Base-by-base conservation (phyloP, 257 asterid species). In the Rauvolfia tetraphylla region DNA sequence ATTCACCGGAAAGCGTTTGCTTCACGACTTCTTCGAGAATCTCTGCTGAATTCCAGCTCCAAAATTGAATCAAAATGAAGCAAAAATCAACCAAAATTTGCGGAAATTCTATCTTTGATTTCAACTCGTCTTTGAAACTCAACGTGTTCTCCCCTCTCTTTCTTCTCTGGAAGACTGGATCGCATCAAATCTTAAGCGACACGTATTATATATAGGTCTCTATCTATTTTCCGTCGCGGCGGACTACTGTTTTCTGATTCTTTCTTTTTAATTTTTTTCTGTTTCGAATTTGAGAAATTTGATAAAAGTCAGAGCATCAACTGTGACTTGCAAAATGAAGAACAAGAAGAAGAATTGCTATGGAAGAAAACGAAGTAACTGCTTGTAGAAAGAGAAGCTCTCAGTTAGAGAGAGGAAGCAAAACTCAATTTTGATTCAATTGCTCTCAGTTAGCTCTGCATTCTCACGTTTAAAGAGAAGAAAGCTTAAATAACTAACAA, bases 21-120 rank as follows among this genome's bases (percentile, higher is more conserved):
- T 54, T 34, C 0, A 29, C 57, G 17, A 18, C 23, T 71, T 17
- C 20, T 25, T 39, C 23, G 12, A 68, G 42, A 62, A 70, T 48
- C 59, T 51, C 59, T 44, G 62, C 36, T 71, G 44, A 29, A 46
- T 71, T 46, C 36, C 54, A 48, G 75, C 75, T 71, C 44, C 39
- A 27, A 71, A 51, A 29, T 71, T 71, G 42, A 48, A 71, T 27
- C 13, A 27, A 36, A 48, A 48, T n/a, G 22, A 23, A 68, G 49
- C 57, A 34, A 71, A 48, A 49, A 27, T 29, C 5, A 13, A 27
- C 17, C 17, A 46, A 46, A 62, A 14, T n/a, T 31, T 41, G 31
- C 17, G 62, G 61, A 71, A 18, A 12, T 70, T 27, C n/a, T 15
- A 20, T 71, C 75, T 49, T 20, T 46, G 75, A 71, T 56, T 41